These are phyloP conservation scores for Pseudonectria foliicola DNA, from an alignment of 2,329 filamentous ascomycete genomes.

Conservation along the genomic window DNA sequence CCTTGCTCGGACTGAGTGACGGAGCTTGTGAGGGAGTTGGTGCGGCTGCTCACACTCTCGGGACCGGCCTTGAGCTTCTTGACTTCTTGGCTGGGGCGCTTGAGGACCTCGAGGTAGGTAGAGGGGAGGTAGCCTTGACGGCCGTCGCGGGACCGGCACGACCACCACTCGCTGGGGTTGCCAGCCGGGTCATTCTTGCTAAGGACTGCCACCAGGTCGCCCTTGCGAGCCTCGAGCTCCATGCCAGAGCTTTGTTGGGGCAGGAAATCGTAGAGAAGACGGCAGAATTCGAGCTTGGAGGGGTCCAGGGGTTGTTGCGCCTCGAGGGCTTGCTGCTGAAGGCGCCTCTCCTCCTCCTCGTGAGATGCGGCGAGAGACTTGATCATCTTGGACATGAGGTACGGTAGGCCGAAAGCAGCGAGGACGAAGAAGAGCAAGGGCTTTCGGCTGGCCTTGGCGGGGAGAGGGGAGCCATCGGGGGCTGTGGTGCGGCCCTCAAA, in stretches of 20 bases:
- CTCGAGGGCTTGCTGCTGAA: constrained; percentile 44
- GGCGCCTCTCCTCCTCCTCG: constrained; percentile 68
- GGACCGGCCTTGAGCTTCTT: constrained; percentile 46
- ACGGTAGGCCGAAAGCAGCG: constrained; percentile 90
- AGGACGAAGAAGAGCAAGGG: constrained; percentile 93
- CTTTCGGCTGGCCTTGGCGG: constrained; percentile 78
- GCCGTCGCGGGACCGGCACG: constrained; percentile 82
- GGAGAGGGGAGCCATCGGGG: constrained; percentile 56
- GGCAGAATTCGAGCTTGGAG: constrained; percentile 91
- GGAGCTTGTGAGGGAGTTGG: constrained; percentile 44
- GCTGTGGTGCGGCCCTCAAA: constrained; percentile 66
- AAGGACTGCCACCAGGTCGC: constrained; percentile 89
- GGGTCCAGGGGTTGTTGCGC: constrained; percentile 63
- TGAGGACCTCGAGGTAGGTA: constrained; percentile 76
- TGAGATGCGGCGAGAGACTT: constrained; percentile 73
- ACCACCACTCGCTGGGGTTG: constrained; percentile 94
- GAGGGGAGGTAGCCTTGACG: constrained; percentile 86
- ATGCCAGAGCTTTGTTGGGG: constrained; percentile 66
- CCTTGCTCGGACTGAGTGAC: constrained; percentile 30
- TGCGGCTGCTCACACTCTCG: constrained; percentile 38
- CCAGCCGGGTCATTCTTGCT: constrained; percentile 89
- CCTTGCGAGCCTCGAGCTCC: constrained; percentile 88
- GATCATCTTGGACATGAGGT: constrained; percentile 95
- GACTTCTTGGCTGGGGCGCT: constrained; percentile 42
- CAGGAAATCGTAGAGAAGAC: constrained; percentile 87